A percentile compares a stretch with the other conserved stretches of the same genome.
These are phyloP conservation scores for Crataegus laevigata DNA, from an alignment of 306 rosid genomes.

Conservation along the genomic window DNA sequence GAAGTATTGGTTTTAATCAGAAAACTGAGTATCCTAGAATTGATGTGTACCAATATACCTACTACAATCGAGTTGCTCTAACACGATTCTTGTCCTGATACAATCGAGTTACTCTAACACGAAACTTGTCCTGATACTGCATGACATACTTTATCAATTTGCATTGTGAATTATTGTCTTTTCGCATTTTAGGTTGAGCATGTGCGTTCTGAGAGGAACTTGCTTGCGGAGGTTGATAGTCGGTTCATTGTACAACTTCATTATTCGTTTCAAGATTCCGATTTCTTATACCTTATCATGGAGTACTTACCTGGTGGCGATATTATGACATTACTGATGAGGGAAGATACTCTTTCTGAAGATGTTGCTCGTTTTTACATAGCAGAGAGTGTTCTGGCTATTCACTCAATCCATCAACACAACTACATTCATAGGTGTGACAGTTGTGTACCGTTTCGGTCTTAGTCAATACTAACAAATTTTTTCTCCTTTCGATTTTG, in stretches of 20 bases:
- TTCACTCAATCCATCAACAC: conserved; percentile 93
- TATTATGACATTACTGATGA: conserved; percentile 96
- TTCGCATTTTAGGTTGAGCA: conserved; percentile 71
- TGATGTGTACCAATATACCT: neutral
- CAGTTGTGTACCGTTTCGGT: neutral
- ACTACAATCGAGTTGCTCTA: too few species aligned
- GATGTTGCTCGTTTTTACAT: conserved; percentile 90
- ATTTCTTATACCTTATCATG: conserved; percentile 94
- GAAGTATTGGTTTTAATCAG: neutral
- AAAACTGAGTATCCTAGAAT: neutral
- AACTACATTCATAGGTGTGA: conserved; percentile 87
- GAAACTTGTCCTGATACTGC: neutral
- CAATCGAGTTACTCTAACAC: neutral
- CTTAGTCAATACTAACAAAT: neutral
- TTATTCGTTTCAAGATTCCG: conserved; percentile 96
- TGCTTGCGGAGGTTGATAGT: conserved; percentile 99
- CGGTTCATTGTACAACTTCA: conserved; percentile 93
- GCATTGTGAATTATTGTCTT: neutral
- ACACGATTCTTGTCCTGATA: neutral
- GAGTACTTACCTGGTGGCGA: conserved; percentile 99
- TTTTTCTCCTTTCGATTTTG: neutral
- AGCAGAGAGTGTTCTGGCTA: conserved; percentile 96
- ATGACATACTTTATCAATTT: neutral
- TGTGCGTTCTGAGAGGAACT: conserved; percentile 98
- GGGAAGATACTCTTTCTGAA: conserved; percentile 93